phyloP scores from a whole-genome alignment of 768 basidiomycete species.

The Hydnomerulius pinastri region DNA sequence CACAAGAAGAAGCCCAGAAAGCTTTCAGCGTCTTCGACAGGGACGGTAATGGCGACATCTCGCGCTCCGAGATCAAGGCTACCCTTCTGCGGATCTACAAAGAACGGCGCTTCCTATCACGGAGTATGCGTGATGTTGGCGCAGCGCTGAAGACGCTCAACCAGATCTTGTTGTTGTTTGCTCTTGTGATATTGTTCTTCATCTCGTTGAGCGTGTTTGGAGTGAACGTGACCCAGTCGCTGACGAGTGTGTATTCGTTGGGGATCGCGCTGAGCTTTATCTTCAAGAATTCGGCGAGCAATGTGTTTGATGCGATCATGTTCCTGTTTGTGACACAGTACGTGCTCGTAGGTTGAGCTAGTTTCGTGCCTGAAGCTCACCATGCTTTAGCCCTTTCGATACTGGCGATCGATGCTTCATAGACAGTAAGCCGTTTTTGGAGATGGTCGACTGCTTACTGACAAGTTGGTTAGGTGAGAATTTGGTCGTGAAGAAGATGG shows the following conservation, averaged over 20 bases:
- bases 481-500: conserved; percentile 78
- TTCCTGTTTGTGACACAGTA: conserved; percentile 84
- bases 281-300: conserved; percentile 74
- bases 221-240: conserved; percentile 59
- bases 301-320: conserved; percentile 78
- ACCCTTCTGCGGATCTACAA: conserved; percentile 71
- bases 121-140: conserved; percentile 76
- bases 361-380: conserved; percentile 6
- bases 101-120: conserved; percentile 73
- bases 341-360: conserved; percentile 29
- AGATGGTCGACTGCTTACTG: not conserved
- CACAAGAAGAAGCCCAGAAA: conserved; percentile 53
- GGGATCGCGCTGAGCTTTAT: conserved; percentile 77
- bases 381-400: conserved; percentile 61
- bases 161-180: conserved; percentile 61
- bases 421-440: conserved; percentile 43
- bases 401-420: conserved; percentile 84
- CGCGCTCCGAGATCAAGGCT: conserved; percentile 73
- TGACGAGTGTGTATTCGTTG: conserved; percentile 74
- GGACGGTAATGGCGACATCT: conserved; percentile 77
- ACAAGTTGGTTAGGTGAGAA: conserved; percentile 53
- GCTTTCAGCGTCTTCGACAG: conserved; percentile 79
- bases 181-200: conserved; percentile 67
- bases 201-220: conserved; percentile 74
- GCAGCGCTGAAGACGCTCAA: conserved; percentile 67